phyloP scores from a whole-genome alignment of 257 asterid genomes.

The Nicotiana tomentosiformis region DNA sequence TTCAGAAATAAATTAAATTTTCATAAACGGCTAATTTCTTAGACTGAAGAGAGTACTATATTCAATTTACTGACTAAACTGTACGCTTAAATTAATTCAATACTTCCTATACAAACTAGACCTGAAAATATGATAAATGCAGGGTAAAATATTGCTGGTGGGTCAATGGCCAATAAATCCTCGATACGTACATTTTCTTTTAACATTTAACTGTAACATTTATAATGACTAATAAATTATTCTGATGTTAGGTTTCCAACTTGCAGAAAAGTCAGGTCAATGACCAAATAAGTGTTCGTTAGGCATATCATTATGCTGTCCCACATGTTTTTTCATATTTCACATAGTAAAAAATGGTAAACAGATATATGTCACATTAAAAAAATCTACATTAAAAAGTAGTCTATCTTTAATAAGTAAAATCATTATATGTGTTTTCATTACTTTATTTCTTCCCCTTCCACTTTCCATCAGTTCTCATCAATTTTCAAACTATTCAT shows the following conservation, averaged over 20 bases:
- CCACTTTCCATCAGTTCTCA: background rate
- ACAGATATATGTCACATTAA: background rate
- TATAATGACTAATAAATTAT: background rate
- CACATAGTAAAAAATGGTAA: background rate
- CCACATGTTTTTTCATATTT: background rate
- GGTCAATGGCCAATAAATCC: background rate
- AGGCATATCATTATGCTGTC: background rate
- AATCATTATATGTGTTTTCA: background rate
- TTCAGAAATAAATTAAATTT: too few species aligned
- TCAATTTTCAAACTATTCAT: background rate
- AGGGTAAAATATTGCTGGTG: background rate
- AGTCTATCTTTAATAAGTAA: background rate
- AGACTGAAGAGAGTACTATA: too few species aligned
- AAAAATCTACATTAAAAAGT: background rate
- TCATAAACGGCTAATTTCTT: too few species aligned
- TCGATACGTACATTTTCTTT: background rate
- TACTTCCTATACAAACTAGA: background rate
- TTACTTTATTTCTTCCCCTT: background rate
- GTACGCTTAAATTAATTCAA: background rate
- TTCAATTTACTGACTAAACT: background rate
- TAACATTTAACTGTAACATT: background rate
- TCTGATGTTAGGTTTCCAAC: constrained; percentile 1
- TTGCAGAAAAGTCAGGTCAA: background rate
- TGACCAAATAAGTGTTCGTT: background rate
- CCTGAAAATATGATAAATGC: background rate